Evolutionary conservation across 768 basidiomycete species (phyloP).

Genomic region (Dendrothele bispora): DNA sequence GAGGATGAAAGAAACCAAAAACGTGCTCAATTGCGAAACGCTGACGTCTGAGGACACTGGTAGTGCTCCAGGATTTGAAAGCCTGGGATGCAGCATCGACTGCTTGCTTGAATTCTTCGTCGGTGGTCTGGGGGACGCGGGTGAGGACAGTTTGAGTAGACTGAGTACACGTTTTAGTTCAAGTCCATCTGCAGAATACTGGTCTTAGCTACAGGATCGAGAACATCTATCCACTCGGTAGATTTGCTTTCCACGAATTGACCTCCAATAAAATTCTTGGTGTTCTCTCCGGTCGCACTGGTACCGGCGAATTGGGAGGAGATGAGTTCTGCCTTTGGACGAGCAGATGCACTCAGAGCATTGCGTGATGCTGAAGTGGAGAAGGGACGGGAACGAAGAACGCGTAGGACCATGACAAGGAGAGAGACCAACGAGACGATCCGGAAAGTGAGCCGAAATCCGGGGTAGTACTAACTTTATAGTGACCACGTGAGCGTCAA

Average conservation of each 20-base stretch:
- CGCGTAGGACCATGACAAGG: not conserved
- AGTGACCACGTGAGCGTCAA: no score
- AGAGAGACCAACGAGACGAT: not conserved
- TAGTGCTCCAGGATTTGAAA: slow-evolving; percentile 85
- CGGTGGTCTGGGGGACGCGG: slow-evolving; percentile 86
- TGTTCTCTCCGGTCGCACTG: slow-evolving; percentile 77
- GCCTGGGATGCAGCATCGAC: slow-evolving; percentile 82
- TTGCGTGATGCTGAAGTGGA: slow-evolving; percentile 46
- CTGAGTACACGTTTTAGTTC: slow-evolving; percentile 35
- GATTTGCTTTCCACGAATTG: slow-evolving; percentile 84
- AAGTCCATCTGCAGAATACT: not conserved
- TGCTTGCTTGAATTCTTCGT: slow-evolving; percentile 78
- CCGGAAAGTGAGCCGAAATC: not conserved
- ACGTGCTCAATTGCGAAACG: slow-evolving; percentile 85
- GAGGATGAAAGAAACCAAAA: slow-evolving; percentile 1
- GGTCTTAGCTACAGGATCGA: slow-evolving; percentile 77
- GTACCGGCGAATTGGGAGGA: slow-evolving; percentile 86
- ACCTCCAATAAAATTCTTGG: slow-evolving; percentile 91
- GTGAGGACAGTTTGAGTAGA: slow-evolving; percentile 90
- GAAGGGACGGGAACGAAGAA: slow-evolving; percentile 23
- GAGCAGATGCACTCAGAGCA: slow-evolving; percentile 54
- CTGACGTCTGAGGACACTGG: slow-evolving; percentile 85
- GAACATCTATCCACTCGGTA: slow-evolving; percentile 79
- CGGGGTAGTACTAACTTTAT: no score
- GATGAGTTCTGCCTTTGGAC: slow-evolving; percentile 65